Base-by-base conservation (phyloP, 78 protist genomes). In the Paratrimastix pyriformis region DNA sequence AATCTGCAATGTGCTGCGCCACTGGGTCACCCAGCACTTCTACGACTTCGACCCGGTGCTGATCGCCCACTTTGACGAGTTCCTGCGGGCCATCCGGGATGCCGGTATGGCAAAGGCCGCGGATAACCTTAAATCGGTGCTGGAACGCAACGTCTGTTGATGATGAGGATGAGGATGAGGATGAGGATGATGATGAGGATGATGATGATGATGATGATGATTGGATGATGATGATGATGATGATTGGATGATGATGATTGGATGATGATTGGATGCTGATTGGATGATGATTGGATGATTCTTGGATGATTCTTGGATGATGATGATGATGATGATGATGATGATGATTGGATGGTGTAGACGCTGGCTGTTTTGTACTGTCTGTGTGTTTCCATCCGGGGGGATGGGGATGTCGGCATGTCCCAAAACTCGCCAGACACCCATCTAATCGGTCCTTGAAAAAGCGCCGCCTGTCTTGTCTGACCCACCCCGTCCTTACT, bases 61-160 rank as follows among this genome's bases (percentile, higher is more conserved):
- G 66, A 70, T 39, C 15, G n/a, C 29, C 11, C 15, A 21, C 18
- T 55, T 70, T 11, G 33, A 70, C 29, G 60, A 70, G n/a, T n/a
- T n/a, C n/a, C n/a, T n/a, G n/a, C n/a, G n/a, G n/a, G n/a, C n/a
- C n/a, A n/a, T n/a, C n/a, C n/a, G n/a, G 35, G 39, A 70, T 39
- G 15, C 15, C 38, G 74, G 60, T 15, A 15, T 15, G 15, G 15
- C 11, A 15, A 18, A 48, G 11, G 11, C 60, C 15, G 45, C 72
- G 38, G 15, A 70, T 70, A 11, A 46, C 30, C 35, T 70, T 37
- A 70, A 70, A 15, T 15, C 30, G 11, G 39, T 15, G 29, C 65
- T 70, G 38, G 60, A 48, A 38, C 35, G 33, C 72, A 46, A 70
- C n/a, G n/a, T n/a, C n/a, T n/a, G n/a, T n/a, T n/a, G n/a, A n/a